Base-by-base conservation (phyloP, 2,329 filamentous ascomycete genomes). In the Scedosporium apiospermum region DNA sequence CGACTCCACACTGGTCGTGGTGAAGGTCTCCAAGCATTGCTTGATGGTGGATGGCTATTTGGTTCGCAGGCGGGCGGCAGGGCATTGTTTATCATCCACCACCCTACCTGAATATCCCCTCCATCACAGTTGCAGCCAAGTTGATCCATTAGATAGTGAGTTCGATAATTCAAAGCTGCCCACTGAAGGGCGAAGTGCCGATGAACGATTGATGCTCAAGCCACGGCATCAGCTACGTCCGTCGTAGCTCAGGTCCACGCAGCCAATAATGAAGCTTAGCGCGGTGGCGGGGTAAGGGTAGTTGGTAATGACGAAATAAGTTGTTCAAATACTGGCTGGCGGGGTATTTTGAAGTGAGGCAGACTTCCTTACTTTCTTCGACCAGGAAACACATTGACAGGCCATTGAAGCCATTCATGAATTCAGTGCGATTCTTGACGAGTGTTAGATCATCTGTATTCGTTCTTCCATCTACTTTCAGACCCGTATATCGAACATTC, bases 401-500 rank as follows among this genome's bases (percentile, higher is more conserved):
- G 10, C 58, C 27, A 60, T 14, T 14, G n/a, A 23, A 51, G n/a
- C 21, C 5, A 34, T 42, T 18, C 16, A 62, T 62, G 60, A 62
- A 55, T 55, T 21, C 49, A 5, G 26, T 49, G 27, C 60, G 60
- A 12, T 23, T 57, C 21, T 18, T 62, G 21, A 9, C 14, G 12
- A 57, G 60, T 7, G 16, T 57, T 18, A 57, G 41, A 46, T 34
- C 60, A 27, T 57, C 51, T n/a, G 16, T 14, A 41, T 18, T 42
- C 27, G 16, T 49, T 16, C 18, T 42, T 18, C 42, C 59, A 18
- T 23, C 18, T 21, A 12, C 41, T 16, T 10, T 18, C 42, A 26
- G 41, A n/a, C 57, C 42, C 3, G 10, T 12, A 16, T 46, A 21
- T 30, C 55, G 55, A 9, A n/a, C 26, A 30, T 72, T 78, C 53